Percentiles rank a stretch among this genome's conserved stretches.
These are phyloP conservation scores for Pestalotiopsis sp. DNA, from an alignment of 2,329 filamentous ascomycete genomes.

Conservation along the genomic window DNA sequence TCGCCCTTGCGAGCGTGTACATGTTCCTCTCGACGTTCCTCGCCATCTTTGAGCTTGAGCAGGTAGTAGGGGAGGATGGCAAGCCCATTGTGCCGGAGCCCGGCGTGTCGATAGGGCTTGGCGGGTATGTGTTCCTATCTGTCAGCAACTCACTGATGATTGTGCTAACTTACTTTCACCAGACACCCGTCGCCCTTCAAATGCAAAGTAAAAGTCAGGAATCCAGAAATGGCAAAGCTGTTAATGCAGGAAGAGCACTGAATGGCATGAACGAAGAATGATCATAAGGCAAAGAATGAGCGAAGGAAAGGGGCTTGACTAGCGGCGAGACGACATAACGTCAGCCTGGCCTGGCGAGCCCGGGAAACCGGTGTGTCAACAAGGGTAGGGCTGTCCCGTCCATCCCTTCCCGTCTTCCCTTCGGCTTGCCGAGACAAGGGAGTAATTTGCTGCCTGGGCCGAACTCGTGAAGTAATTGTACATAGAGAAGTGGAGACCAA, in stretches of 20 bases:
- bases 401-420: background rate
- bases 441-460: background rate
- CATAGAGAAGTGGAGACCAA: background rate
- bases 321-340: too few relatives aligned
- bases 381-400: background rate
- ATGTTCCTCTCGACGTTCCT: constrained; percentile 42
- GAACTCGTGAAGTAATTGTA: background rate
- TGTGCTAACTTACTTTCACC: background rate
- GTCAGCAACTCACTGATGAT: background rate
- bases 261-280: background rate
- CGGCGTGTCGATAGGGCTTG: constrained; percentile 15
- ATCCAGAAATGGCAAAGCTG: constrained; percentile 13
- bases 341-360: background rate
- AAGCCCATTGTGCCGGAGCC: constrained; percentile 14
- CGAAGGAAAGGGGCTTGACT: background rate
- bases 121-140: constrained; percentile 12
- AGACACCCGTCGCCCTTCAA: constrained; percentile 16
- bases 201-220: constrained; percentile 14
- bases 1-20: constrained; percentile 49
- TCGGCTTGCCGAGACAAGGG: background rate
- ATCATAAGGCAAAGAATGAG: background rate
- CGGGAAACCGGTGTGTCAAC: too few relatives aligned
- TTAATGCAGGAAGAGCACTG: constrained; percentile 10
- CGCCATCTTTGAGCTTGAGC: constrained; percentile 36
- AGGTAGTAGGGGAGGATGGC: constrained; percentile 34